Base-by-base conservation (phyloP, 2,329 filamentous ascomycete genomes). In the Fusarium sulawesiense region DNA sequence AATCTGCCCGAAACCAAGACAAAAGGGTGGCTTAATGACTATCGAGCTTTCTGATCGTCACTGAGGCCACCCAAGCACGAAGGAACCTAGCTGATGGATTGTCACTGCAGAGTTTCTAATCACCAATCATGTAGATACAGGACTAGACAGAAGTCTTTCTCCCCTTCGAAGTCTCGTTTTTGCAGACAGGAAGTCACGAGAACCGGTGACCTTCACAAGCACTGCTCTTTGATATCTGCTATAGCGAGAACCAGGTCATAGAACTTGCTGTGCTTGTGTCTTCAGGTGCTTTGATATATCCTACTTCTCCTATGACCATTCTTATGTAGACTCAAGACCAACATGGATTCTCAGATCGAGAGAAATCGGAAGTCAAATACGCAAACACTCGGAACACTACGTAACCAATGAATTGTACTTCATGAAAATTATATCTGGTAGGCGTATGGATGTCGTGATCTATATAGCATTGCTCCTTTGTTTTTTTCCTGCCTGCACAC, bases 191-290 rank as follows among this genome's bases (percentile, higher is more conserved):
- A 11, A n/a, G 18, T 37, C 18, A 7, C 2, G 34, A 6, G 18
- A n/a, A 7, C 9, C 6, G 9, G 34, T 37, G 34, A 4, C 34
- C 4, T 37, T n/a, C 3, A n/a, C 18, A n/a, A 37, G 10, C 34
- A 12, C 34, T n/a, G 5, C 10, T n/a, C 10, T 37, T n/a, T n/a
- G 18, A n/a, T n/a, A 37, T n/a, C 34, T n/a, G 10, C 34, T n/a
- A n/a, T 1, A n/a, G 10, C 18, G 18, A 7, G 18, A 37, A 12
- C 18, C 4, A 0, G 34, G 18, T 37, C 18, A 10, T 12, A 37
- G 3, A n/a, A 0, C 9, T 37, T 1, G 18, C 16, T n/a, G 9
- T 37, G 9, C 3, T 9, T 37, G 10, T n/a, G 0, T 6, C 9
- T n/a, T 4, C 3, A n/a, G 18, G 7, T n/a, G 0, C 16, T 37